Base-by-base conservation (phyloP, 805 yeast species). In the Ascoidea tarda region DNA sequence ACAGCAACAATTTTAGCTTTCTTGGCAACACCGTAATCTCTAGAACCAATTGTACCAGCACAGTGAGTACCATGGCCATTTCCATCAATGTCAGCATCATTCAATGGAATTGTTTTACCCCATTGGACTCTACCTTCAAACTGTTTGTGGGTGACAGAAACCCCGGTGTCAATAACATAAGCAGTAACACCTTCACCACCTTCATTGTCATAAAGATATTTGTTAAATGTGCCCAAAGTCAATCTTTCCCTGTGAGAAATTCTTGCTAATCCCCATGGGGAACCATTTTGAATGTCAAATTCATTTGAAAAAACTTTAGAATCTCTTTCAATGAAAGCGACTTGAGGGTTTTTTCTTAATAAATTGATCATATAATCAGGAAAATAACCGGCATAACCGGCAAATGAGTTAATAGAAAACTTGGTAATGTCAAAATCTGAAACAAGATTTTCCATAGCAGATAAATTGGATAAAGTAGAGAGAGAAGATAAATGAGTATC, bases 21-120 rank as follows among this genome's bases (percentile, higher is more conserved):
- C 69, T 88, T 87, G 53, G 96, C 90, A 52, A 87, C 87, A 70
- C 96, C 96, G 58, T 82, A 87, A 51, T 78, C 71, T 55, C 73
- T 73, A 28, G 93, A 84, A 50, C 83, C 96, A 61, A 90, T 87
- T 44, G 95, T 88, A 69, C 96, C 97, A n/a, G 96, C 96, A 71
- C 95, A 87, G 64, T 89, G 97, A 49, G 96, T 87, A 63, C 97
- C 97, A 69, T 89, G 97, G 51, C 96, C 97, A 62, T 87, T 85
- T 51, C 88, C 93, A 66, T 90, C 96, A 48, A 73, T 62, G 59
- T 82, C 88, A 52, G 75, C 75, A 60, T 81, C 88, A 61, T 82
- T 83, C 51, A 67, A 60, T 59, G 95, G 95, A 59, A 87, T 74
- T 54, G 95, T 87, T 50, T 81, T 75, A 59, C 96, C 96, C 95